Conservation (phyloP, 306 rosid genomes). For the Hippophae gyantsensis region DNA sequence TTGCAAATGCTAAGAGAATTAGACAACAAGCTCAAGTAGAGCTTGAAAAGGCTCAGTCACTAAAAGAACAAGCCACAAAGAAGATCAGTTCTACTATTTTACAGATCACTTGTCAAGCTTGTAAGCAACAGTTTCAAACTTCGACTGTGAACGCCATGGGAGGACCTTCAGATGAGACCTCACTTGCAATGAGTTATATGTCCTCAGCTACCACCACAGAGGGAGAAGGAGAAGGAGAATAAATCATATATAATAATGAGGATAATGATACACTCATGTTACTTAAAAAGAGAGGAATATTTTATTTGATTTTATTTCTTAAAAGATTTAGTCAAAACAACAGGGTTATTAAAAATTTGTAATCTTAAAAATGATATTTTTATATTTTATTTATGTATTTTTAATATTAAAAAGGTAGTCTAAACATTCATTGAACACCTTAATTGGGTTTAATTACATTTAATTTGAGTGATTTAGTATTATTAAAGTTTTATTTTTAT, state of each 20-base stretch:
- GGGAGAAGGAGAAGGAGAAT: conserved; percentile 48
- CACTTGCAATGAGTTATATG: conserved; percentile 70
- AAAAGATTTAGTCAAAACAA: conserved; percentile 1
- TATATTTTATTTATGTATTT: no score
- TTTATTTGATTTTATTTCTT: not conserved
- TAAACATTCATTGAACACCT: no score
- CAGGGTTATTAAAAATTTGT: not conserved
- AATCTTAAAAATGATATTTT: not conserved
- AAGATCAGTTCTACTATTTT: conserved; percentile 54
- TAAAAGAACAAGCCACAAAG: conserved; percentile 70
- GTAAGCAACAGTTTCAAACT: conserved; percentile 58
- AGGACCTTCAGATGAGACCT: conserved; percentile 55
- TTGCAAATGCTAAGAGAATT: conserved; percentile 65
- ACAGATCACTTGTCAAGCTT: conserved; percentile 80
- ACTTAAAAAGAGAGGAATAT: not conserved
- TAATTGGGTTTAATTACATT: no score
- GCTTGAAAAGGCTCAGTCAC: conserved; percentile 52
- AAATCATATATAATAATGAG: not conserved
- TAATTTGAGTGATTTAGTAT: no score
- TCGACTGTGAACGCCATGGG: conserved; percentile 15
- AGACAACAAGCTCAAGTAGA: conserved; percentile 77
- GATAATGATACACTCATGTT: conserved; percentile 12
- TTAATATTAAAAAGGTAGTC: no score
- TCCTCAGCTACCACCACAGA: conserved; percentile 76
- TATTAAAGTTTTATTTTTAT: no score